phyloP scores from a whole-genome alignment of 345 rosid species.

The Durio zibethinus region DNA sequence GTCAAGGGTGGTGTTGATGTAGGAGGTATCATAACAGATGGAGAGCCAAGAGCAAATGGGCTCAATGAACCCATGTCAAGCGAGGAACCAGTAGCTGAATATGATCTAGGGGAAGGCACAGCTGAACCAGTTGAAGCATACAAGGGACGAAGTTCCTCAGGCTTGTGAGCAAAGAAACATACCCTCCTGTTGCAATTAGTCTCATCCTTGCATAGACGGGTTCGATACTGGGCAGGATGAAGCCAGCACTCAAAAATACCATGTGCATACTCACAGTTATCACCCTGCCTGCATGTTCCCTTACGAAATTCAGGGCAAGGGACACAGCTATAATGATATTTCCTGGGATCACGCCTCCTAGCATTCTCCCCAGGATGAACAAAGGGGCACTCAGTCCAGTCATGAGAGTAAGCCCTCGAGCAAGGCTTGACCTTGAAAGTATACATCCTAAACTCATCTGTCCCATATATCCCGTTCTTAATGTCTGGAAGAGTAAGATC shows the following conservation, averaged over 20 bases:
- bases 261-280: conserved; percentile 85
- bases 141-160: conserved; percentile 81
- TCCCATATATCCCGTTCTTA: conserved; percentile 73
- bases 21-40: conserved; percentile 42
- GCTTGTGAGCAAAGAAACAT: conserved; percentile 91
- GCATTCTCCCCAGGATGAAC: conserved; percentile 99
- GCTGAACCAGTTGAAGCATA: conserved; percentile 86
- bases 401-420: conserved; percentile 95
- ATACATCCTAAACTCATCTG: conserved; percentile 93
- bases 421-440: conserved; percentile 90
- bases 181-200: conserved; percentile 69
- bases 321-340: conserved; percentile 84
- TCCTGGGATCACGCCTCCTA: conserved; percentile 87
- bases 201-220: conserved; percentile 88
- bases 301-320: conserved; percentile 93
- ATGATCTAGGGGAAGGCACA: conserved; percentile 73
- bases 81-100: conserved; percentile 43
- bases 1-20: conserved; percentile 72
- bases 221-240: conserved; percentile 94
- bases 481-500: conserved; percentile 88
- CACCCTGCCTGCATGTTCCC: conserved; percentile 84
- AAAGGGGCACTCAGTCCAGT: conserved; percentile 96
- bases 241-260: conserved; percentile 97
- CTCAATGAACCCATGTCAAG: conserved; percentile 65
- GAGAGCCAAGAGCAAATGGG: conserved; percentile 58